These are phyloP conservation scores for Phaffia rhodozyma DNA, from an alignment of 1,284 basidiomycete species.

Conservation along the genomic window DNA sequence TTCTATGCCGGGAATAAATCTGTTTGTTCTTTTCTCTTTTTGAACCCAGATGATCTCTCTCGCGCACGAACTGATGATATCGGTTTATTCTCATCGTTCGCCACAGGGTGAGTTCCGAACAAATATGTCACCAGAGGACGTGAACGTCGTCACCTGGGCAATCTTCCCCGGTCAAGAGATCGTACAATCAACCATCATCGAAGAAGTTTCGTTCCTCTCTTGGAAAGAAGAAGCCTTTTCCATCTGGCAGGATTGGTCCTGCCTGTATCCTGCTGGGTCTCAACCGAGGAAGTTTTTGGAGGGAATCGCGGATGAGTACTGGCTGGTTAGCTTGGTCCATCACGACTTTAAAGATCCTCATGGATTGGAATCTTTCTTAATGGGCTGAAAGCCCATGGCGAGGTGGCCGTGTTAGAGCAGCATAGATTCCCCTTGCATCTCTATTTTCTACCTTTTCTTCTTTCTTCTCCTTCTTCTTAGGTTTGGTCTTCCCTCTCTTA, in stretches of 20 bases:
- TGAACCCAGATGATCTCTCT: neutral
- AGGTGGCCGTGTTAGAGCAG: no score
- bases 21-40: conserved; percentile 39
- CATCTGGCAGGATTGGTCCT: conserved; percentile 92
- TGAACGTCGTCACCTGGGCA: conserved; percentile 99
- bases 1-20: conserved; percentile 73
- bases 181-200: conserved; percentile 94
- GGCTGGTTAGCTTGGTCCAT: conserved; percentile 88
- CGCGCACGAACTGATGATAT: neutral
- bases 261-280: conserved; percentile 67
- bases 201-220: conserved; percentile 90
- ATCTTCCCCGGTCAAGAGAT: conserved; percentile 98
- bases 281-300: conserved; percentile 62
- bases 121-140: conserved; percentile 81
- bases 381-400: neutral
- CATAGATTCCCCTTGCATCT: no score
- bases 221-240: conserved; percentile 99
- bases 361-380: conserved; percentile 77
- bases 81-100: neutral
- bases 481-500: no score
- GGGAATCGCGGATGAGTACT: conserved; percentile 55
- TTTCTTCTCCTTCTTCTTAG: no score
- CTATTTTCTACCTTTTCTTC: no score
- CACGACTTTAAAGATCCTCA: conserved; percentile 77
- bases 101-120: conserved; percentile 74